Percentiles rank a stretch among this genome's conserved stretches.
Evolutionary conservation across 805 yeast species (phyloP).

Genomic region (Naumovozyma castellii): DNA sequence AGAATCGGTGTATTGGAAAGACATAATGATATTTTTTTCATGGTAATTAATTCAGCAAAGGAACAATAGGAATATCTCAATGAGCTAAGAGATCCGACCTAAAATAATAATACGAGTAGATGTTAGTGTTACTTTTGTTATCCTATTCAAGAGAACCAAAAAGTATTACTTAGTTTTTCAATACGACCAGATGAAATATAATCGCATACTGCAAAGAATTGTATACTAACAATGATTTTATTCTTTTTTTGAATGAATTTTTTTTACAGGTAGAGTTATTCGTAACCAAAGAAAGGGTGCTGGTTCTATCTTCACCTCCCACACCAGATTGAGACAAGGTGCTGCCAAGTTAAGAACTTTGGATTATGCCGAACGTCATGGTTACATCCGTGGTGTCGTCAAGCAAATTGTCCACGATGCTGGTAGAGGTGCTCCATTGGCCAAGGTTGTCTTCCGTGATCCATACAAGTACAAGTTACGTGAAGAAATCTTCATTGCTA

Average conservation of each 20-base stretch:
- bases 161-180: too few species aligned
- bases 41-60: too few species aligned
- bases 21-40: too few species aligned
- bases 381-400: constrained; percentile 98
- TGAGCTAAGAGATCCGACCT: too few species aligned
- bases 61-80: too few species aligned
- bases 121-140: too few species aligned
- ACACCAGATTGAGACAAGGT: constrained; percentile 99
- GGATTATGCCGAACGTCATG: constrained; percentile 99
- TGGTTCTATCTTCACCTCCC: constrained; percentile 98
- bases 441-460: constrained; percentile 97
- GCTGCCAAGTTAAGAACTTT: constrained; percentile 99
- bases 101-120: too few species aligned
- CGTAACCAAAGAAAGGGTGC: constrained; percentile 99
- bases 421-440: constrained; percentile 99
- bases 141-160: too few species aligned
- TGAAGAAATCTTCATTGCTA: constrained; percentile 98
- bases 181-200: too few species aligned
- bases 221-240: constrained; percentile 7
- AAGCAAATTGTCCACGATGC: constrained; percentile 98
- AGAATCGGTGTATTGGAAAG: too few species aligned
- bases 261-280: constrained; percentile 86
- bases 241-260: constrained; percentile 1
- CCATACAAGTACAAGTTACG: constrained; percentile 97
- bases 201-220: not conserved